phyloP scores from a whole-genome alignment of 139 green algal genomes.

The Monoraphidium neglectum region DNA sequence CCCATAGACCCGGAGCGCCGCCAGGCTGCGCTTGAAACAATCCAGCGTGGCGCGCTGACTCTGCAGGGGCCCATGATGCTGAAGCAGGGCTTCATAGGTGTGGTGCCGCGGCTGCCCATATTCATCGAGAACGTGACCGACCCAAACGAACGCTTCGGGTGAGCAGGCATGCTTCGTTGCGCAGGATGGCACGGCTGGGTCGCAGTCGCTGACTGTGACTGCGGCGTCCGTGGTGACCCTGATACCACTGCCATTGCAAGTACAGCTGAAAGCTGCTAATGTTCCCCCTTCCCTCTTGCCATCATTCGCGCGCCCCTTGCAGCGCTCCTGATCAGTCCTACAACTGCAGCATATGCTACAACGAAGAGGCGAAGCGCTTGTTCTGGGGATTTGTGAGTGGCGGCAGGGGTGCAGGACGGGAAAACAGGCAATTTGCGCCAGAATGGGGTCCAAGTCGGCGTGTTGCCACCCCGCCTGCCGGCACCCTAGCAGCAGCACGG shows the following conservation, averaged over 20 bases:
- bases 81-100: conserved; percentile 7
- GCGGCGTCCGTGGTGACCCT: too few relatives aligned
- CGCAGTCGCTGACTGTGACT: too few relatives aligned
- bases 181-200: background rate
- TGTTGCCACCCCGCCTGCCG: too few relatives aligned
- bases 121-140: background rate
- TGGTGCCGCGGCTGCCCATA: conserved; percentile 10
- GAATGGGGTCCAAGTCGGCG: too few relatives aligned
- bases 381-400: conserved; percentile 33
- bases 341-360: conserved; percentile 15
- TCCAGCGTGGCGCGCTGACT: background rate
- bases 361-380: background rate
- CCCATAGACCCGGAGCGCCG: conserved; percentile 10
- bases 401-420: too few relatives aligned
- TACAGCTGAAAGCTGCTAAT: too few relatives aligned
- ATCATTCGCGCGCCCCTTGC: background rate
- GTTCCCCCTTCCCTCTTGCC: too few relatives aligned
- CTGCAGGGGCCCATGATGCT: conserved; percentile 23
- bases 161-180: too few relatives aligned
- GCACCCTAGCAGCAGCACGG: too few relatives aligned
- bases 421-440: too few relatives aligned
- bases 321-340: conserved; percentile 1
- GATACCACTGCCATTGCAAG: too few relatives aligned
- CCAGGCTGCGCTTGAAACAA: background rate
- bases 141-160: conserved; percentile 17